Evolutionary conservation across 177 flowering plant species (phyloP), one percentile per base, ranked within the genome.

Genomic region (Vitis hybrid): DNA sequence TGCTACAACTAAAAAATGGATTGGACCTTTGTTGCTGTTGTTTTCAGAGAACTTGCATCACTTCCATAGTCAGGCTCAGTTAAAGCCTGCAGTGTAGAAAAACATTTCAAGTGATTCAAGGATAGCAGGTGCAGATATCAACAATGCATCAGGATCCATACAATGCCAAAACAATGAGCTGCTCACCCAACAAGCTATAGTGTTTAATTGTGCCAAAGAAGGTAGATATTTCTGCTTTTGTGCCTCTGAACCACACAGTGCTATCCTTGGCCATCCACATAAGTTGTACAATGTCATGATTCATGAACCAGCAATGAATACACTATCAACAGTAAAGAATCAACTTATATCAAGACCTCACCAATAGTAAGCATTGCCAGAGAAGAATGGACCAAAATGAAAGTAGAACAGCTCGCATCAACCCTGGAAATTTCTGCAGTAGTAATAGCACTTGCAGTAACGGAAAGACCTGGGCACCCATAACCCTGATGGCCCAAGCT

Each of bases 281-380:
- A 80, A 73, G 45, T 66, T n/a, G 62, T 10, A 39, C 45, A 60
- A 72, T 15, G 64, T 56, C 72, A 62, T 51, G 29, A 68, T 55
- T 67, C 39, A n/a, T 57, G 11, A 5, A 19, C 29, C 49, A 56
- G 48, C 15, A 13, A 31, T 56, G 61, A 68, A 65, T 50, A 62
- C 18, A 48, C 39, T 11, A 51, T 20, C 48, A 51, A 12, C 20
- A 59, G 14, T 50, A 51, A 62, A 53, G 3, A 22, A 55, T 56
- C 52, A 64, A 45, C 33, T 14, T 20, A 49, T 5, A 22, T 61
- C 9, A 58, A 74, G 69, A 66, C 51, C 73, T 80, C 75, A 95
- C 99, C 97, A 77, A 95, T 90, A n/a, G 96, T 95, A 19, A 93
- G 97, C 99, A 93, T 95, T 52, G 89, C 99, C 75, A 93, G 68